Percentiles rank a stretch among this genome's conserved stretches.
Conservation (phyloP, 768 basidiomycete species). For the Termitomyces titanicus region DNA sequence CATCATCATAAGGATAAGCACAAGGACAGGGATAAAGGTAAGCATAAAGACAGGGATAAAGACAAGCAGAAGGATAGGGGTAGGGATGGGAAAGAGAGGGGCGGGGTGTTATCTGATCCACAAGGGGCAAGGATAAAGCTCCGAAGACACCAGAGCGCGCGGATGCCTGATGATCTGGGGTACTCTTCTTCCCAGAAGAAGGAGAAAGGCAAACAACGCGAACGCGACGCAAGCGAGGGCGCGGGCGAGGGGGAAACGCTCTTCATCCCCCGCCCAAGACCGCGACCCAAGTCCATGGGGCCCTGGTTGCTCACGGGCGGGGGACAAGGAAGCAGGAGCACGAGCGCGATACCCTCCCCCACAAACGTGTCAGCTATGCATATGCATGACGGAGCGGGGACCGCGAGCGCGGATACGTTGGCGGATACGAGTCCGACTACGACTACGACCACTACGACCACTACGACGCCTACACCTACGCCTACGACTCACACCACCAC, state of each 20-base stretch:
- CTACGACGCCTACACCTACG: too few species aligned
- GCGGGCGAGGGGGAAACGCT: too few species aligned
- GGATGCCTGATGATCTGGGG: not conserved
- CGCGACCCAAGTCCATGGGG: constrained; percentile 30
- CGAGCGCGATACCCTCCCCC: constrained; percentile 15
- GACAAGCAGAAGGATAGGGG: too few species aligned
- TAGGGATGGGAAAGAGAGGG: too few species aligned
- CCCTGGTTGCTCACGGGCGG: constrained; percentile 17
- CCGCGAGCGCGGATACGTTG: too few species aligned
- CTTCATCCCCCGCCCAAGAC: too few species aligned
- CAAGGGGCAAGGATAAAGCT: constrained; percentile 10
- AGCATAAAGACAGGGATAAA: constrained; percentile 11
- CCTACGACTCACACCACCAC: too few species aligned
- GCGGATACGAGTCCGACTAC: not conserved
- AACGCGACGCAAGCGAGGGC: too few species aligned
- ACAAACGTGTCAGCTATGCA: too few species aligned
- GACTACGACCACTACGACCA: not conserved
- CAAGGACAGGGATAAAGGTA: constrained; percentile 1
- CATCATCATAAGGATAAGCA: not conserved
- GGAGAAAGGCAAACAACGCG: constrained; percentile 25
- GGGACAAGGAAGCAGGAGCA: constrained; percentile 1
- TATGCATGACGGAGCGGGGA: too few species aligned
- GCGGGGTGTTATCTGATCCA: too few species aligned
- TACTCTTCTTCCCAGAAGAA: constrained; percentile 8
- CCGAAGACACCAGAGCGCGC: constrained; percentile 14